Conservation (phyloP, 1,284 basidiomycete species). For the Kwoniella shivajii region DNA sequence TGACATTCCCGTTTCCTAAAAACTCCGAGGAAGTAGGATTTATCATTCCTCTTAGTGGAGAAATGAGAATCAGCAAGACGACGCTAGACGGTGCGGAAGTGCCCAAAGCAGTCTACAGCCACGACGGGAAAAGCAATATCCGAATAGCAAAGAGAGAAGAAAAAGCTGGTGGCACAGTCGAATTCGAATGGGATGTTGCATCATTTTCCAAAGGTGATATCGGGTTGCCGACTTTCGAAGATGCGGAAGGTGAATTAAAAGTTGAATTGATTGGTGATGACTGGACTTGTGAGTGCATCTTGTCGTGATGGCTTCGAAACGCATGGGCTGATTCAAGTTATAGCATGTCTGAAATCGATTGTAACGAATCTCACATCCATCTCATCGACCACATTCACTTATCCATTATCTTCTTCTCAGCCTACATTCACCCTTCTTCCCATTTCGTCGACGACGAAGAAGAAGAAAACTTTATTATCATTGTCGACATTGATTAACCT, state of each 20-base stretch:
- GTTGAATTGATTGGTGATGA: slow-evolving; percentile 33
- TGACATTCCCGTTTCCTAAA: slow-evolving; percentile 30
- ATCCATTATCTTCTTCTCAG: slow-evolving; percentile 8
- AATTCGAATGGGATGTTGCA: slow-evolving; percentile 30
- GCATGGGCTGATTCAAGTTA: background rate
- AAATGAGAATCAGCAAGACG: slow-evolving; percentile 25
- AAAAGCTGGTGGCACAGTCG: slow-evolving; percentile 18
- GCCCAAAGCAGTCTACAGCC: slow-evolving; percentile 7
- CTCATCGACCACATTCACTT: slow-evolving; percentile 8
- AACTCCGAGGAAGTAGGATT: slow-evolving; percentile 27
- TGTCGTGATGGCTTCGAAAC: background rate
- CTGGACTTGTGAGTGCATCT: slow-evolving; percentile 34
- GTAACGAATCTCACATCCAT: slow-evolving; percentile 1
- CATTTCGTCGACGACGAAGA: background rate
- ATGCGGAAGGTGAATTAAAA: slow-evolving; percentile 17
- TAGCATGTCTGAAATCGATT: background rate
- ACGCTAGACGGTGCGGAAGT: slow-evolving; percentile 14
- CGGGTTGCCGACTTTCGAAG: slow-evolving; percentile 27
- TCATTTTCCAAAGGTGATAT: slow-evolving; percentile 16
- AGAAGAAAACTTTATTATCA: slow-evolving; percentile 24
- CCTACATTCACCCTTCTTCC: background rate
- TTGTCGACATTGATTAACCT: slow-evolving; percentile 35
- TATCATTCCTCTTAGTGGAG: background rate
- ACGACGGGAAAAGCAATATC: slow-evolving; percentile 1
- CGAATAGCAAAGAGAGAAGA: slow-evolving; percentile 14